Evolutionary conservation across 2,329 filamentous ascomycete species (phyloP).

Genomic region (Huntiella moniliformis): DNA sequence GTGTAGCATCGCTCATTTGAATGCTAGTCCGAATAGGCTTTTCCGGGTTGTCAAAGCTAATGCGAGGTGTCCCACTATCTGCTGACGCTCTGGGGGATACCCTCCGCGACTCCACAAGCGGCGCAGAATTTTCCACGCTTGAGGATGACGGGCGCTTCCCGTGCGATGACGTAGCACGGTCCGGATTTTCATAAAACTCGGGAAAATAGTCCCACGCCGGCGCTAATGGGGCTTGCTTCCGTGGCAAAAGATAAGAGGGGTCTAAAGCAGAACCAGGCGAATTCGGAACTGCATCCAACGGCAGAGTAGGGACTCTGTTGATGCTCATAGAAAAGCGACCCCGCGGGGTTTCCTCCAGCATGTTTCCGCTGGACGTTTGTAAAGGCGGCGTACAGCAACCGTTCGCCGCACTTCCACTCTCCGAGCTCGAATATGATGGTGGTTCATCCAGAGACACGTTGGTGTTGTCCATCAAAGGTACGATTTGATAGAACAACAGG

Average conservation of each 20-base stretch:
- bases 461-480: conserved; percentile 59
- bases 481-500: conserved; percentile 84
- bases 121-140: neutral
- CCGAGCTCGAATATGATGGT: conserved; percentile 38
- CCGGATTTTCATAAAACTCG: conserved; percentile 3
- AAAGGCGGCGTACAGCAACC: neutral
- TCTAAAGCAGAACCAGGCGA: neutral
- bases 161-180: neutral
- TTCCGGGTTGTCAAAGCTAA: conserved; percentile 6
- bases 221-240: neutral
- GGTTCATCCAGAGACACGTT: conserved; percentile 32
- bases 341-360: neutral
- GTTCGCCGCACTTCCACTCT: no score
- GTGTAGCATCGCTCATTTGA: neutral
- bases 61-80: conserved; percentile 2
- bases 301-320: conserved; percentile 6
- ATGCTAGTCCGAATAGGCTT: conserved; percentile 4
- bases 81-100: conserved; percentile 5
- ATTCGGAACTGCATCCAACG: conserved; percentile 6
- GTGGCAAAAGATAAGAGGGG: neutral
- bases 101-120: neutral
- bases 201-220: conserved; percentile 4
- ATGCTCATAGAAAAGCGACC: conserved; percentile 5
- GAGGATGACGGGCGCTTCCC: no score
- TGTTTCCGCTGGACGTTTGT: neutral